These are phyloP conservation scores for Aristolochia fimbriata DNA, from an alignment of 164 flowering plant species.

Conservation along the genomic window DNA sequence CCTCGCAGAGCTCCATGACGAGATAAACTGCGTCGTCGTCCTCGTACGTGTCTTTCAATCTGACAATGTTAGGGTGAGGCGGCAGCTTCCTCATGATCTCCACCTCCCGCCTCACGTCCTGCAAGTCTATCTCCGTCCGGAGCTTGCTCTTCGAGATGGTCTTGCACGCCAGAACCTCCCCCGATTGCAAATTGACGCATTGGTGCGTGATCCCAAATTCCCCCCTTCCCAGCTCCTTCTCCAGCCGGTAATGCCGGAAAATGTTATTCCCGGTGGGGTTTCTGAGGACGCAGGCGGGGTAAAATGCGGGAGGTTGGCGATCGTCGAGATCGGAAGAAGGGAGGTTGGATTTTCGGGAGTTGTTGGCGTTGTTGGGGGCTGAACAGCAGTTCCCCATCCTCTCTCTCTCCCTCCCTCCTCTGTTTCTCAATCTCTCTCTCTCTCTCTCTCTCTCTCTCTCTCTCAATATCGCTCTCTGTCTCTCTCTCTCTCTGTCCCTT, in stretches of 20 bases:
- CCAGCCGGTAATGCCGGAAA: slow-evolving; percentile 23
- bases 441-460: not conserved
- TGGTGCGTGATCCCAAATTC: slow-evolving; percentile 66
- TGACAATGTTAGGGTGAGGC: slow-evolving; percentile 49
- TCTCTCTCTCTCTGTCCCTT: not conserved
- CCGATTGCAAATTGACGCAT: slow-evolving; percentile 31
- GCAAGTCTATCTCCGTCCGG: slow-evolving; percentile 55
- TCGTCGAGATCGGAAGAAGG: not conserved
- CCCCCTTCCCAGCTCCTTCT: slow-evolving; percentile 68
- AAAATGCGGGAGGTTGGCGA: not conserved
- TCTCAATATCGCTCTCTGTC: too few species aligned
- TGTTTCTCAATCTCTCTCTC: not conserved
- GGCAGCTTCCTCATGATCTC: slow-evolving; percentile 76
- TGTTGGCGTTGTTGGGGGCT: not conserved
- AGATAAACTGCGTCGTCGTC: slow-evolving; percentile 49
- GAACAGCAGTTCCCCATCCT: slow-evolving; percentile 4
- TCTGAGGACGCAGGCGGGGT: slow-evolving; percentile 10
- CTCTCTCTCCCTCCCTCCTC: not conserved
- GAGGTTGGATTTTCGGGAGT: not conserved
- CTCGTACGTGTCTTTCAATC: slow-evolving; percentile 56
- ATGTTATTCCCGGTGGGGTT: slow-evolving; percentile 26
- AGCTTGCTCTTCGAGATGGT: slow-evolving; percentile 56
- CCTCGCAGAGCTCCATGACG: slow-evolving; percentile 79
- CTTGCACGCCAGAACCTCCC: slow-evolving; percentile 55
- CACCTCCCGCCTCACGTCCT: slow-evolving; percentile 77